A percentile compares a stretch with the other conserved stretches of the same genome.
These are phyloP conservation scores for Marchantia polymorpha DNA, from an alignment of 225 moss, liverwort and hornwort genomes.

Conservation along the genomic window DNA sequence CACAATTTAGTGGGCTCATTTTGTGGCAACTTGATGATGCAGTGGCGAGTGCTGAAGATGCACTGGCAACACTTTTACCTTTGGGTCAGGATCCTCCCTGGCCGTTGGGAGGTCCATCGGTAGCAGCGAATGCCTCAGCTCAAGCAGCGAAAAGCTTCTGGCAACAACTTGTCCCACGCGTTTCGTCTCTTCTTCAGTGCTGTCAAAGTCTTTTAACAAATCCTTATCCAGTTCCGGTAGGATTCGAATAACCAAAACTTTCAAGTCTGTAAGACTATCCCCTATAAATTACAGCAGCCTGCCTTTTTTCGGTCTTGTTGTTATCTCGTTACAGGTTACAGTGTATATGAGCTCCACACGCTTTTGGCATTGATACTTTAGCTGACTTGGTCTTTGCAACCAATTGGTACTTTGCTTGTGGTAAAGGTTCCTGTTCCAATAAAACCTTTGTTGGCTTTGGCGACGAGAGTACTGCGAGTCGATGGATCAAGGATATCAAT, in stretches of 20 bases:
- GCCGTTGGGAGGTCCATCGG: constrained; percentile 78
- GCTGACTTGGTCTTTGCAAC: background rate
- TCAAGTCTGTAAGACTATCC: background rate
- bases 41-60: constrained; percentile 83
- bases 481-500: constrained; percentile 77
- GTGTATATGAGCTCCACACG: background rate
- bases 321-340: background rate
- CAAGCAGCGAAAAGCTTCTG: constrained; percentile 76
- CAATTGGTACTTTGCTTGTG: constrained; percentile 7
- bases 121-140: constrained; percentile 64
- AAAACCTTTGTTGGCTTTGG: constrained; percentile 75
- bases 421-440: constrained; percentile 88
- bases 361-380: background rate
- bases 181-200: constrained; percentile 89
- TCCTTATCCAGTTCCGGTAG: constrained; percentile 93
- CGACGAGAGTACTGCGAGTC: constrained; percentile 85
- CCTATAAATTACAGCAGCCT: background rate
- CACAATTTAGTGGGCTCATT: background rate
- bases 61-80: constrained; percentile 78
- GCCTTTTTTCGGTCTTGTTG: background rate
- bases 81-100: constrained; percentile 87
- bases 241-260: background rate
- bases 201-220: constrained; percentile 81
- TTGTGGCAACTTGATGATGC: constrained; percentile 20
- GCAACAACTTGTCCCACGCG: constrained; percentile 86